Base-by-base conservation (phyloP, 2,329 filamentous ascomycete genomes). In the Claviceps digitariae region DNA sequence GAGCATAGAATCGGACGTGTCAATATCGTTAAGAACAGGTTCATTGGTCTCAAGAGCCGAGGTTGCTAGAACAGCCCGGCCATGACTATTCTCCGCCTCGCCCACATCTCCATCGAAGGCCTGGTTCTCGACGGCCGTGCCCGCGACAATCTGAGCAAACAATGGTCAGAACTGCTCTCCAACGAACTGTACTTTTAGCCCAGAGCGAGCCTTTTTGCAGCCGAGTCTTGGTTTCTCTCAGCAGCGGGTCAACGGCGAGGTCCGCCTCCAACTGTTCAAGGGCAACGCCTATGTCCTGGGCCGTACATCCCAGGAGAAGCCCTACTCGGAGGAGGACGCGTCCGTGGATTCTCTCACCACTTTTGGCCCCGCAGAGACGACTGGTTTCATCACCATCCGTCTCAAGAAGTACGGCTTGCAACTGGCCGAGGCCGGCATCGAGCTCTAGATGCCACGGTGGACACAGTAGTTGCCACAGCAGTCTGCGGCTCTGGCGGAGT, bases 321-420 rank as follows among this genome's bases (percentile, higher is more conserved):
- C 77, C 3, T 76, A 76, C 66, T 67, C 62, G n/a, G 69, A 71
- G 63, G 64, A 72, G 57, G 65, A 76, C 52, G 69, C 72, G 1
- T 69, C 64, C 51, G 76, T 75, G 74, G 73, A 75, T 63, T 66
- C 68, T 17, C 70, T 75, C 25, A 66, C 69, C 23, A 66, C 64
- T 23, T 74, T 74, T 64, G 61, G 56, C 51, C 70, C 69, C 47
- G 58, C 62, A 53, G 71, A 74, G 50, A 73, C 72, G 20, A 60
- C 60, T 36, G 74, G 74, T 27, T 81, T 82, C 63, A 79, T 90
- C 64, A 75, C 79, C 57, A 84, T 84, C 58, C 74, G 78, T 41
- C 70, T 83, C 46, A 72, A 80, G 69, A 81, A 52, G 51, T 53
- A 49, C n/a, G 52, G 52, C 27, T 27, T 52, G n/a, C 45, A 52